Percentiles rank a stretch among this genome's conserved stretches.
Evolutionary conservation across 148 eudicot species (phyloP).

Genomic region (Fagopyrum tataricum): DNA sequence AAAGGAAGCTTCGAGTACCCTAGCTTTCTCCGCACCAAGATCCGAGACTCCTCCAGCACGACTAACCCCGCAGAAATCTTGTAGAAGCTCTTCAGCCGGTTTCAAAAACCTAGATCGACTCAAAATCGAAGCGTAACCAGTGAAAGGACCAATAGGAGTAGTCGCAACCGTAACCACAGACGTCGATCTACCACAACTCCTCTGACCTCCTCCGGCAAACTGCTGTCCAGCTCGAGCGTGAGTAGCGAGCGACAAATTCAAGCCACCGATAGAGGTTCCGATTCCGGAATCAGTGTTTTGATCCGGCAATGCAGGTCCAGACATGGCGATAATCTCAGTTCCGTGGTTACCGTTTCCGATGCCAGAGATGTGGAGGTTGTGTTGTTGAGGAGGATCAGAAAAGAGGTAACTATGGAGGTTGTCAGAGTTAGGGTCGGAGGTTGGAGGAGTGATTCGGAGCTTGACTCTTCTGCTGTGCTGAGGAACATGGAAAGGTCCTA

Average conservation of each 20-base stretch:
- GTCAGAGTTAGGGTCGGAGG: conserved; percentile 13
- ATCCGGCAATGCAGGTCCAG: background rate
- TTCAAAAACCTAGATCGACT: conserved; percentile 37
- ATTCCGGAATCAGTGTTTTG: background rate
- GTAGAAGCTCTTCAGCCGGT: conserved; percentile 37
- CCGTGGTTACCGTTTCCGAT: no score
- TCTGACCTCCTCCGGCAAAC: background rate
- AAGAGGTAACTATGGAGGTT: conserved; percentile 6
- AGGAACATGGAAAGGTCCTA: conserved; percentile 27
- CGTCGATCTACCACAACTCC: conserved; percentile 3
- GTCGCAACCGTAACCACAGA: conserved; percentile 3
- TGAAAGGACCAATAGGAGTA: conserved; percentile 37
- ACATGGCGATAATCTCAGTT: background rate
- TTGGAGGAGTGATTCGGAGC: conserved; percentile 25
- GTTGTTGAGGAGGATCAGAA: conserved; percentile 4
- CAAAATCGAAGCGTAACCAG: conserved; percentile 40
- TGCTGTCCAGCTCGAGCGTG: conserved; percentile 18
- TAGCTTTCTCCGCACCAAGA: background rate
- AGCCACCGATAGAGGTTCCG: background rate
- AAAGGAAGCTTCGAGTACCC: conserved; percentile 24
- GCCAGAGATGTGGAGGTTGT: background rate
- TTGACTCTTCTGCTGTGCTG: conserved; percentile 36
- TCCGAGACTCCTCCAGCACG: conserved; percentile 13
- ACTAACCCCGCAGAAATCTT: conserved; percentile 20
- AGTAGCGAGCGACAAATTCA: conserved; percentile 22